Conservation (phyloP, 2,329 filamentous ascomycete genomes). For the Alternaria viburni region DNA sequence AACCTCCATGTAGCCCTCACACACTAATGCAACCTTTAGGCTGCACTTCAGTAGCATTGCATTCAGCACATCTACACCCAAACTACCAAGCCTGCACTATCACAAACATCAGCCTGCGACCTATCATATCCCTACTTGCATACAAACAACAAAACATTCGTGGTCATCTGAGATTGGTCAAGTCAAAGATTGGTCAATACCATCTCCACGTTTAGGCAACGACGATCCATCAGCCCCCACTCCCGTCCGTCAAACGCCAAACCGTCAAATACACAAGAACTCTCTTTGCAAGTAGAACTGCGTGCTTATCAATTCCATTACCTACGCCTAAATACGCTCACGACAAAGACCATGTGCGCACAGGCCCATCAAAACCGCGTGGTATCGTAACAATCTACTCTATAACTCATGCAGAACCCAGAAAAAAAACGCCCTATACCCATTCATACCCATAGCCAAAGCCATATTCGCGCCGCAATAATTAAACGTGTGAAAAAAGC, state of each 20-base stretch:
- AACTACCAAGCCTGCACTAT: not conserved
- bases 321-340: not conserved
- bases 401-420: slow-evolving; percentile 15
- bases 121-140: not conserved
- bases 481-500: not conserved
- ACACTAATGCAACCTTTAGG: not conserved
- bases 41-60: not conserved
- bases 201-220: not conserved
- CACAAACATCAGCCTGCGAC: not conserved
- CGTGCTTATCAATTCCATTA: too few species aligned
- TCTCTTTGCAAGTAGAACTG: too few species aligned
- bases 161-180: not conserved
- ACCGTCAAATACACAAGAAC: too few species aligned
- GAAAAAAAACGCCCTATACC: not conserved
- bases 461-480: not conserved
- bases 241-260: too few species aligned
- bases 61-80: not conserved
- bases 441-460: not conserved
- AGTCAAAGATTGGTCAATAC: not conserved
- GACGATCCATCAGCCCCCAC: not conserved
- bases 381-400: not conserved
- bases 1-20: not conserved
- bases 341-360: not conserved
- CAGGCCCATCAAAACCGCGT: not conserved
- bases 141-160: not conserved